phyloP scores from a whole-genome alignment of 345 rosid genomes.

The Gossypium sturtianum region DNA sequence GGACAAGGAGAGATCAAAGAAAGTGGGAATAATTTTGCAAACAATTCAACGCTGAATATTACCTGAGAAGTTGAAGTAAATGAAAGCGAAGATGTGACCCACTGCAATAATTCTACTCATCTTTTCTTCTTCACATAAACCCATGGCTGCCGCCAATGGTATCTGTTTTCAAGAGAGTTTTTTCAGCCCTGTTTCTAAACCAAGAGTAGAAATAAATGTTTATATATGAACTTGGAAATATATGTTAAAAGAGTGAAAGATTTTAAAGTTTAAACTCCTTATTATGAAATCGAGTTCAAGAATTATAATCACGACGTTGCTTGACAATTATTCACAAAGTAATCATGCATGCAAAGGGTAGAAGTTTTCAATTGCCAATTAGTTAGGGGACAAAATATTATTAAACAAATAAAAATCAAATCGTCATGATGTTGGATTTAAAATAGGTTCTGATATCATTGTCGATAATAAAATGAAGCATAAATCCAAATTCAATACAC shows the following conservation, averaged over 20 bases:
- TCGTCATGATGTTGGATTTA: neutral
- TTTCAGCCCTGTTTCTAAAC: neutral
- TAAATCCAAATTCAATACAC: neutral
- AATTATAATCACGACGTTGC: no score
- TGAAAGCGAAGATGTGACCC: neutral
- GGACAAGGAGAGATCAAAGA: neutral
- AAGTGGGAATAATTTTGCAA: neutral
- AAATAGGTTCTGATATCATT: neutral
- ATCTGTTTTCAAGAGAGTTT: no score
- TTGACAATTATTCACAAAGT: no score
- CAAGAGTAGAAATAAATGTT: no score
- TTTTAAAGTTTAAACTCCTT: no score
- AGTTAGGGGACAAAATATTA: neutral
- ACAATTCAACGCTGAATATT: neutral
- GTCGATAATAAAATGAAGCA: neutral
- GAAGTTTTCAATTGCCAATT: neutral
- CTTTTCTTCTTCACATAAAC: neutral
- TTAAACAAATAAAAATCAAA: neutral
- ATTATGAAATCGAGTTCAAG: no score
- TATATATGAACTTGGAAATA: no score
- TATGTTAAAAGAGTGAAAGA: no score
- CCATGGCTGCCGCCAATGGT: neutral
- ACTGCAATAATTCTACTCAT: neutral
- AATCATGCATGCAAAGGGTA: neutral
- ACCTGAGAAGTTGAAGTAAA: neutral